Evolutionary conservation across 164 flowering plant genomes (phyloP), one percentile per base, ranked within the genome.

Genomic region (Aristolochia contorta): DNA sequence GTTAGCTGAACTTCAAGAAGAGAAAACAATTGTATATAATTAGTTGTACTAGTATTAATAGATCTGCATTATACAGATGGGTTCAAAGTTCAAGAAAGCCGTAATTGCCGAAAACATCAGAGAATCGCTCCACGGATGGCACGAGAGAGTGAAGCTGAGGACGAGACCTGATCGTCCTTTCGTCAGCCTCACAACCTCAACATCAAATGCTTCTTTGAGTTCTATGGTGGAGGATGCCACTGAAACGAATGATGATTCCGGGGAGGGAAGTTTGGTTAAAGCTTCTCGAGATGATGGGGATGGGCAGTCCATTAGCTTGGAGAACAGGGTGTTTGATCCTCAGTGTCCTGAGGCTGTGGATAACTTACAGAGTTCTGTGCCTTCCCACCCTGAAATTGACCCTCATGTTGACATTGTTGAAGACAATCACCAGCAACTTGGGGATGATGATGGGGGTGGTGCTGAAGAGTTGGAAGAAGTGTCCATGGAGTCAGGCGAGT

Each of bases 1-100:
- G 97, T 87, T n/a, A 37, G 66, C 47, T 14, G n/a, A n/a, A n/a
- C n/a, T n/a, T n/a, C n/a, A n/a, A n/a, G n/a, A n/a, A n/a, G n/a
- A n/a, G n/a, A n/a, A n/a, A n/a, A n/a, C n/a, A n/a, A n/a, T n/a
- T n/a, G n/a, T n/a, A n/a, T n/a, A n/a, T n/a, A n/a, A n/a, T n/a
- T n/a, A 49, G 53, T 18, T 6, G 22, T 18, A 48, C 0, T 19
- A 0, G 21, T 18, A 16, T 18, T 21, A 21, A 13, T 23, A 22
- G 51, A n/a, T 2, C 16, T 13, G 19, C 24, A 23, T 45, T 22
- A 25, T 71, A 68, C 51, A 90, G 95, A 87, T 90, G 97, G 92
- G 95, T n/a, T 82, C 92, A 4, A 82, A 62, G 66, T 79, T 76
- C 61, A 85, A 84, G 77, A 87, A 73, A 67, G 60, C 97, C 12